These are phyloP conservation scores for Achaetomiella virescens DNA, from an alignment of 495 filamentous ascomycete species.

Conservation along the genomic window DNA sequence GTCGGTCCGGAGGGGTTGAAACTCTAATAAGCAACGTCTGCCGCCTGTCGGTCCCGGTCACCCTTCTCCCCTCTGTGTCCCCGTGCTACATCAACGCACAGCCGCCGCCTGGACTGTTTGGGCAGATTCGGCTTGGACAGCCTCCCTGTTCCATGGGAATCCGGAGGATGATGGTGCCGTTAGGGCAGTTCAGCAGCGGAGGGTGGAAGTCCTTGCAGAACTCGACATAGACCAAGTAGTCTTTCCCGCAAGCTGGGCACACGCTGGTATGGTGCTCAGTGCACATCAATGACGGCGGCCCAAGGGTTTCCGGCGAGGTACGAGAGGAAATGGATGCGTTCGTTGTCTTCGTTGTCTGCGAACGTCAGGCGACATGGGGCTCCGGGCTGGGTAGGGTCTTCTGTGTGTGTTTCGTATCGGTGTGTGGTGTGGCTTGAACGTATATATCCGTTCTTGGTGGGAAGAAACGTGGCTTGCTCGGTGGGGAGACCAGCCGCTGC, in stretches of 20 bases:
- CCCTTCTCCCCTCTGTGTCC: not conserved
- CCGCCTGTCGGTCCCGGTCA: not conserved
- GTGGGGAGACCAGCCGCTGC: no score
- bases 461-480: no score
- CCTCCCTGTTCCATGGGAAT: slow-evolving; percentile 42
- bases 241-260: slow-evolving; percentile 48
- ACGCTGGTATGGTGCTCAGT: slow-evolving; percentile 41
- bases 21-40: slow-evolving; percentile 35
- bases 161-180: slow-evolving; percentile 28
- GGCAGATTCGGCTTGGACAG: slow-evolving; percentile 45
- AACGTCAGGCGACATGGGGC: slow-evolving; percentile 15
- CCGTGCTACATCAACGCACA: slow-evolving; percentile 38
- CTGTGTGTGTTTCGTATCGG: not conserved
- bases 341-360: not conserved
- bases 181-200: slow-evolving; percentile 37
- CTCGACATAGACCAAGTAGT: slow-evolving; percentile 45
- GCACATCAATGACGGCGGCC: slow-evolving; percentile 41
- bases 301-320: slow-evolving; percentile 1
- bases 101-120: slow-evolving; percentile 43
- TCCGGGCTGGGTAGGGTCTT: not conserved
- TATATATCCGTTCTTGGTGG: not conserved
- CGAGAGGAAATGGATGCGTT: not conserved
- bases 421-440: slow-evolving; percentile 11
- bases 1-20: slow-evolving; percentile 54
- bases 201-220: slow-evolving; percentile 43